Evolutionary conservation across 768 basidiomycete genomes (phyloP), one percentile per base, ranked within the genome.

Genomic region (Podaxis carcinomalis): DNA sequence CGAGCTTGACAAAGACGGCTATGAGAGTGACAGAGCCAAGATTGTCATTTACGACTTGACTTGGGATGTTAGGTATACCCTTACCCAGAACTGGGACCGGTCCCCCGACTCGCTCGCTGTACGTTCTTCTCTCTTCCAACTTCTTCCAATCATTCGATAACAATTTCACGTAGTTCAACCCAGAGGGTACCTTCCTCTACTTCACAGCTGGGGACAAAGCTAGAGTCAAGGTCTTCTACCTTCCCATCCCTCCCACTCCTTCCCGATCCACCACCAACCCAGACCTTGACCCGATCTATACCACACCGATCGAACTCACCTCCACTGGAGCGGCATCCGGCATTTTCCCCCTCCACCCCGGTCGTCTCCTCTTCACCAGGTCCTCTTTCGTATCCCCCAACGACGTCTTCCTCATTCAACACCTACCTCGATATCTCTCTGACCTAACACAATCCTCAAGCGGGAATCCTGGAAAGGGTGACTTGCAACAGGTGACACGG

Each of bases 61-160:
- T 46, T 84, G 81, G 63, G 74, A 84, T n/a, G 78, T 89, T 13
- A 80, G 87, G 28, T 90, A 82, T 68, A 90, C 87, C 0, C 74
- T 93, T 55, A 92, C 92, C 0, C 87, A 92, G 66, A 68, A 79
- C 40, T 98, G 95, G 95, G 93, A 97, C 70, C 84, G 91, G 25
- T 91, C 90, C 35, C 86, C 90, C 0, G 80, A 78, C 64, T 70
- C 79, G 35, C 69, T 92, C 19, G 77, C 80, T 32, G 89, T 90
- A 70, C 66, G 86, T 67, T 50, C 27, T 49, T 28, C 13, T 16
- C 60, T 6, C 5, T 32, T 32, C n/a, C 28, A 14, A 51, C 7
- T 44, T 40, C 46, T 25, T 32, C 7, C 21, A 42, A n/a, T 2
- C 25, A 55, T 44, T 36, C 51, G 10, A 51, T 54, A 61, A 56